Percentiles rank a stretch among this genome's conserved stretches.
phyloP scores from a whole-genome alignment of 176 grass and related monocot species.

The Ampelocalamus luodianensis region DNA sequence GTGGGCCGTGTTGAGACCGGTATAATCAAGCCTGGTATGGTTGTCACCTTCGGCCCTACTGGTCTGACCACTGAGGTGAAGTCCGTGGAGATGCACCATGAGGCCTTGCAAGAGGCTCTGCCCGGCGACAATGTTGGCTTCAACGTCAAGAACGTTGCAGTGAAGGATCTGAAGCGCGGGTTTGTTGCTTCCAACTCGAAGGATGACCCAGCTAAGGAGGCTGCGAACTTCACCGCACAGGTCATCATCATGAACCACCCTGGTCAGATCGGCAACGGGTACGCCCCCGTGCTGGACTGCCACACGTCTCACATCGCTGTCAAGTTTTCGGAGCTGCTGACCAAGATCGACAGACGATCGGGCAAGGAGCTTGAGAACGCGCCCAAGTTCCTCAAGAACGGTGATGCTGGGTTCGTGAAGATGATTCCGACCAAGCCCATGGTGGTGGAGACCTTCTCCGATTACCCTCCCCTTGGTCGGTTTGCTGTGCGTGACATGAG shows the following conservation, averaged over 20 bases:
- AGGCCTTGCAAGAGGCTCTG: constrained; percentile 61
- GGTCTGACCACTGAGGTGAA: constrained; percentile 83
- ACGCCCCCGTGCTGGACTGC: constrained; percentile 73
- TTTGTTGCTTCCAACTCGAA: constrained; percentile 72
- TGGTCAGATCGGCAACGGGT: constrained; percentile 70
- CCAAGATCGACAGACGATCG: constrained; percentile 73
- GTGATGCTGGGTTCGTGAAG: constrained; percentile 69
- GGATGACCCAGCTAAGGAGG: constrained; percentile 74
- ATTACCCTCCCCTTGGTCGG: constrained; percentile 66
- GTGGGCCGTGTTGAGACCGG: constrained; percentile 75
- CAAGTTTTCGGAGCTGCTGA: constrained; percentile 75
- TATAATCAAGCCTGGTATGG: constrained; percentile 60
- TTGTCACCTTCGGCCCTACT: constrained; percentile 70
- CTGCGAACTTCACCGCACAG: constrained; percentile 67
- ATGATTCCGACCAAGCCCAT: constrained; percentile 82
- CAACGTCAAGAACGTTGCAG: constrained; percentile 78
- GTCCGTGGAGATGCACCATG: constrained; percentile 91
- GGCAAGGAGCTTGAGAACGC: constrained; percentile 73
- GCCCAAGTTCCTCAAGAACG: constrained; percentile 82
- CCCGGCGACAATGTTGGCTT: constrained; percentile 77
- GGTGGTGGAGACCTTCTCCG: constrained; percentile 70
- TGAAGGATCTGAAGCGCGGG: constrained; percentile 79
- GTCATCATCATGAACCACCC: constrained; percentile 90
- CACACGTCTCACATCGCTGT: constrained; percentile 77
- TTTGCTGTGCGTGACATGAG: constrained; percentile 80